Percentiles rank a stretch among this genome's conserved stretches.
Evolutionary conservation across 345 rosid species (phyloP).

Genomic region (Erysimum cheiranthoides): DNA sequence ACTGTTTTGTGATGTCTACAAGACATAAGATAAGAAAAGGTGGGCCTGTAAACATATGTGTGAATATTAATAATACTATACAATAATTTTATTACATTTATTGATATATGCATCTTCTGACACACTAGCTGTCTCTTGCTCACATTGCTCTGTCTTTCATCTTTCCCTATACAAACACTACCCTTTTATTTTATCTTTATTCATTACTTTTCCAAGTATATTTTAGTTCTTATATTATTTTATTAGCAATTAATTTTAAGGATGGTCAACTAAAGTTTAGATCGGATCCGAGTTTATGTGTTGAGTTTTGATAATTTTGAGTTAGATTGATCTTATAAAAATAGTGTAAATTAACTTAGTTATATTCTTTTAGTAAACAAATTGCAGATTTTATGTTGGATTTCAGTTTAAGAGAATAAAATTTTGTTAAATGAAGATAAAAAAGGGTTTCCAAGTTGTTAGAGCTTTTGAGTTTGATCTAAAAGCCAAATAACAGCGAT

Average conservation of each 20-base stretch:
- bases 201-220: constrained; percentile 22
- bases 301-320: background rate
- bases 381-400: too few species aligned
- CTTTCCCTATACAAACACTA: constrained; percentile 40
- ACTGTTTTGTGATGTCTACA: constrained; percentile 25
- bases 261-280: constrained; percentile 3
- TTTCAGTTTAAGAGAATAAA: background rate
- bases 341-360: background rate
- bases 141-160: constrained; percentile 43
- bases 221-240: background rate
- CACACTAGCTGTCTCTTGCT: constrained; percentile 49
- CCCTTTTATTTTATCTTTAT: constrained; percentile 34
- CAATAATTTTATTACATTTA: constrained; percentile 16
- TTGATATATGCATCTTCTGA: constrained; percentile 42
- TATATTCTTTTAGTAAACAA: background rate
- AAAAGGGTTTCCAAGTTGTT: background rate
- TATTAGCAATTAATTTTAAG: background rate
- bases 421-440: background rate
- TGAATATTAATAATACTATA: background rate
- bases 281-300: constrained; percentile 15
- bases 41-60: constrained; percentile 25
- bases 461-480: background rate
- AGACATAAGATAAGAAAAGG: constrained; percentile 27
- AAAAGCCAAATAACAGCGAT: too few species aligned
- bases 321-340: background rate